phyloP scores from a whole-genome alignment of 345 rosid species.

The Eucalyptus coolabah region DNA sequence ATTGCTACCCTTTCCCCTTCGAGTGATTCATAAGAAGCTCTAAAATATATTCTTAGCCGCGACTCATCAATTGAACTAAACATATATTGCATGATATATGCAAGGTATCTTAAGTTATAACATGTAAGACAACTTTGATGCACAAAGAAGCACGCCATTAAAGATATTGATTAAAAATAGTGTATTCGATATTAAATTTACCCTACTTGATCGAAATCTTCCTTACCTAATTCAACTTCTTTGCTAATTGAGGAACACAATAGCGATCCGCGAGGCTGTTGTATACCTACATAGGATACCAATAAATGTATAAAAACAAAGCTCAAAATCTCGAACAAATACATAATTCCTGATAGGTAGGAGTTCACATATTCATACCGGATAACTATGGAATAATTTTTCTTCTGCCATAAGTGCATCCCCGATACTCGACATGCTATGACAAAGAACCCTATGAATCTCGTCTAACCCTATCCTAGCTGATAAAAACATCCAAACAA shows the following conservation, averaged over 20 bases:
- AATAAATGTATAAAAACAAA: neutral
- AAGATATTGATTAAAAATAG: neutral
- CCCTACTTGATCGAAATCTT: neutral
- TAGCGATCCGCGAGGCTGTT: conserved; percentile 74
- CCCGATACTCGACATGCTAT: conserved; percentile 45
- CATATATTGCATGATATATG: neutral
- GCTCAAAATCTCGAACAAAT: neutral
- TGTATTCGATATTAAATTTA: neutral
- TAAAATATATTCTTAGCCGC: neutral
- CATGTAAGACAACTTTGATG: neutral
- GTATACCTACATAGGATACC: conserved; percentile 38
- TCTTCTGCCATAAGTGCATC: conserved; percentile 88
- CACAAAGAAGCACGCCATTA: neutral
- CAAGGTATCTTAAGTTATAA: neutral
- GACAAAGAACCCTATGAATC: too few relatives aligned
- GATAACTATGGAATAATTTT: conserved; percentile 80
- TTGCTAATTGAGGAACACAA: conserved; percentile 87
- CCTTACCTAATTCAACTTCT: conserved; percentile 83
- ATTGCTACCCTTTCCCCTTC: neutral
- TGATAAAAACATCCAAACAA: too few relatives aligned
- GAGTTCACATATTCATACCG: conserved; percentile 31
- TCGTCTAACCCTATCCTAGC: too few relatives aligned
- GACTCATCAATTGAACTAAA: neutral
- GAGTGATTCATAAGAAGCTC: neutral
- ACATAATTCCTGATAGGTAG: neutral